These are phyloP conservation scores for Hevea brasiliensis DNA, from an alignment of 345 rosid species.

Conservation along the genomic window DNA sequence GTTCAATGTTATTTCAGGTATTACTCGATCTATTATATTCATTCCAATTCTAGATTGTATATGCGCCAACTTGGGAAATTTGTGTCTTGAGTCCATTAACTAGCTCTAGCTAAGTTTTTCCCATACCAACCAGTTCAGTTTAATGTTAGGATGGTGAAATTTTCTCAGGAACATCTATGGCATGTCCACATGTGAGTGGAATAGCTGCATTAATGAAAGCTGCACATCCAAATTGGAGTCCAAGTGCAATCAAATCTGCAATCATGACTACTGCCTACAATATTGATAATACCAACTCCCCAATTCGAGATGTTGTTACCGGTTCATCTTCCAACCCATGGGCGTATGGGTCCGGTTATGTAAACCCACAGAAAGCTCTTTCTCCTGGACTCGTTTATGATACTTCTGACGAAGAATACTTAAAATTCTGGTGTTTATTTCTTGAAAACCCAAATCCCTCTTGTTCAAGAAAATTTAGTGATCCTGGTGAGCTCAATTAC, in stretches of 20 bases:
- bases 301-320: conserved; percentile 55
- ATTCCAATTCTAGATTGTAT: too few species aligned
- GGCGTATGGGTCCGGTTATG: conserved; percentile 82
- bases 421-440: conserved; percentile 68
- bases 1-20: conserved; percentile 78
- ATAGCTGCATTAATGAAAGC: conserved; percentile 75
- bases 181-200: conserved; percentile 90
- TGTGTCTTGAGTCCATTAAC: too few species aligned
- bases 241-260: conserved; percentile 79
- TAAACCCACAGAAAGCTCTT: conserved; percentile 72
- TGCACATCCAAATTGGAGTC: conserved; percentile 86
- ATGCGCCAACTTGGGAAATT: too few species aligned
- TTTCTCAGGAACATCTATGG: conserved; percentile 92
- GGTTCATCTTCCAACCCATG: conserved; percentile 52
- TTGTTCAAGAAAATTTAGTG: conserved; percentile 40
- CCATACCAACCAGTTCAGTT: too few species aligned
- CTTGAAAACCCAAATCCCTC: conserved; percentile 60
- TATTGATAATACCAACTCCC: conserved; percentile 59
- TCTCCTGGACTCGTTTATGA: conserved; percentile 85
- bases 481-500: conserved; percentile 82
- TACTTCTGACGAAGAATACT: conserved; percentile 56
- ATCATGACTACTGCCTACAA: conserved; percentile 44
- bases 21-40: too few species aligned
- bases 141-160: too few species aligned
- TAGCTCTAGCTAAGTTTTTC: too few species aligned